These are phyloP conservation scores for Brassica carinata DNA, from an alignment of 345 rosid species.

Conservation along the genomic window DNA sequence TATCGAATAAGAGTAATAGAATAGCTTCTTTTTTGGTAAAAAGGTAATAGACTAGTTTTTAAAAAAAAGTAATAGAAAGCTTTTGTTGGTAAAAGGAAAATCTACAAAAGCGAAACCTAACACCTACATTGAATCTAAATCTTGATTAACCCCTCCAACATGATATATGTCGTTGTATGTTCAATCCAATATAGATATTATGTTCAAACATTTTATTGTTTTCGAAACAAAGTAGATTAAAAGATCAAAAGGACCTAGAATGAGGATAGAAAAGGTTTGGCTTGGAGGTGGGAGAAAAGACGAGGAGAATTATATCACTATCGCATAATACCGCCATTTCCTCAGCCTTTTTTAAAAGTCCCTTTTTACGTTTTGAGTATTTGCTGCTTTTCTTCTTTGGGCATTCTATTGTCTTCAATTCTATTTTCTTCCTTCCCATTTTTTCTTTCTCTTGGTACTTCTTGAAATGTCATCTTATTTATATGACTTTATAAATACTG, in stretches of 20 bases:
- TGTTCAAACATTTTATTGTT: not conserved
- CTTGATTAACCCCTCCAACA: not conserved
- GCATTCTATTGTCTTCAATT: slow-evolving; percentile 30
- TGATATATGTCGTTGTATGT: not conserved
- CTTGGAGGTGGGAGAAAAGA: slow-evolving; percentile 10
- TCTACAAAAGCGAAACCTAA: not conserved
- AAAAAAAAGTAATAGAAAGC: not conserved
- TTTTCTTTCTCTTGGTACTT: not conserved
- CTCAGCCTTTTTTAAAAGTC: slow-evolving; percentile 47
- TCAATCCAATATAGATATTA: not conserved
- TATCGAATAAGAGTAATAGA: not conserved
- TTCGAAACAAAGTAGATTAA: not conserved
- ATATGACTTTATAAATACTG: not conserved
- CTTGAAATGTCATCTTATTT: not conserved
- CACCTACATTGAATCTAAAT: not conserved
- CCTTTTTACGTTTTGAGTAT: slow-evolving; percentile 51
- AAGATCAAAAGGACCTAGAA: not conserved
- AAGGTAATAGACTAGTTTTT: too few species aligned
- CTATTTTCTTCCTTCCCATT: slow-evolving; percentile 39
- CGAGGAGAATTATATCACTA: slow-evolving; percentile 4
- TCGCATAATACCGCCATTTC: slow-evolving; percentile 20
- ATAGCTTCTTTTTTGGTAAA: not conserved
- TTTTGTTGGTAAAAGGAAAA: not conserved
- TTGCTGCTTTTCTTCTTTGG: slow-evolving; percentile 43
- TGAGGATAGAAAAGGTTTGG: not conserved